Conservation (phyloP, 2,329 filamentous ascomycete genomes). For the Xylaria polymorpha region DNA sequence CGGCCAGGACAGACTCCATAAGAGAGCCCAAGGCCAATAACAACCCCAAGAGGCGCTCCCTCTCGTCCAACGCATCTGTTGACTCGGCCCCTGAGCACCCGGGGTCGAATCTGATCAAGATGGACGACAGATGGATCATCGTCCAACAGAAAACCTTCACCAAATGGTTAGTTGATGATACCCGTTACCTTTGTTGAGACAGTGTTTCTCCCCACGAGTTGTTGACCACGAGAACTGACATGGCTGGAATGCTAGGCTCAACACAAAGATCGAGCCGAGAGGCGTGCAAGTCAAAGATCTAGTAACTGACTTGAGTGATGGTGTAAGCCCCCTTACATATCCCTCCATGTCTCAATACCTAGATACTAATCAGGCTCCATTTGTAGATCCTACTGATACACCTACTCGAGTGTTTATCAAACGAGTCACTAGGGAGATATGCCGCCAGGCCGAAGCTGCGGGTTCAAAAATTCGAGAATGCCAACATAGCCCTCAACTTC, state of each 20-base stretch:
- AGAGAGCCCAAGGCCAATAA: constrained; percentile 49
- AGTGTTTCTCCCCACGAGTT: constrained; percentile 33
- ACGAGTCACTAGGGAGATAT: constrained; percentile 95
- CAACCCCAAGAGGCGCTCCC: constrained; percentile 51
- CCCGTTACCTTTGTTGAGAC: constrained; percentile 31
- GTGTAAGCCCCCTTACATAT: constrained; percentile 64
- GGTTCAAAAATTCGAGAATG: constrained; percentile 97
- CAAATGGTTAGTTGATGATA: constrained; percentile 76
- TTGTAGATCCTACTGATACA: constrained; percentile 90
- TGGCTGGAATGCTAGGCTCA: constrained; percentile 73
- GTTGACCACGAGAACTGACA: constrained; percentile 39
- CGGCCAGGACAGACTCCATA: constrained; percentile 44
- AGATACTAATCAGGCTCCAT: constrained; percentile 20
- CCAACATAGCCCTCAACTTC: constrained; percentile 93
- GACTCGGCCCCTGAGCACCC: constrained; percentile 62
- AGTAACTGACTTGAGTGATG: constrained; percentile 90
- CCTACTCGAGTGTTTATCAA: constrained; percentile 93
- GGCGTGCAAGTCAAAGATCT: constrained; percentile 86
- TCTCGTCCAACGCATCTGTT: constrained; percentile 57
- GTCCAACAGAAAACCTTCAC: constrained; percentile 99
- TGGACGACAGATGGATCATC: constrained; percentile 77
- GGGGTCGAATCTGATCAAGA: constrained; percentile 61
- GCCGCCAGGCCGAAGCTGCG: constrained; percentile 95
- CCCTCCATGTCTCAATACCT: not conserved
- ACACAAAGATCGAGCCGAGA: constrained; percentile 88